Base-by-base conservation (phyloP, 176 grass and related monocot genomes). In the Olyra latifolia region DNA sequence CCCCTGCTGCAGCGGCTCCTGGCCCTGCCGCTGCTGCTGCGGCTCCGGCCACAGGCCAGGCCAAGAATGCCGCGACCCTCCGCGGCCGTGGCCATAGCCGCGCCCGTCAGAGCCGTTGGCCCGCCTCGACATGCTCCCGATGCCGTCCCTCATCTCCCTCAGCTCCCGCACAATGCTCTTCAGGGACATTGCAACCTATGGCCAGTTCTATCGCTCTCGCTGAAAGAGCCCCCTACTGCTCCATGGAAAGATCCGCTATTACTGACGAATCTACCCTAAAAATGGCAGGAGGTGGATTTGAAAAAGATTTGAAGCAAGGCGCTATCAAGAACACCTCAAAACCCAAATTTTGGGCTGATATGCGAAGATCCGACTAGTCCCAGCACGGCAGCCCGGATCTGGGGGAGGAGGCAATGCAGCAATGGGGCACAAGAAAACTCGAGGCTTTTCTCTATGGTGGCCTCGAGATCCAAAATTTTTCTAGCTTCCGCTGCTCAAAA, bases 61-160 rank as follows among this genome's bases (percentile, higher is more conserved):
- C 92, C 90, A 95, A 41, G 72, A 83, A 88, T 91, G 82, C 60
- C 83, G 84, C 69, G 83, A 77, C 23, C 78, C 83, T 0, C 84
- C 74, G 15, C 83, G 88, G 50, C 80, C 53, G 43, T 90, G 82
- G 39, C 85, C 66, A 23, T 92, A 82, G 45, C 86, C 62, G 68
- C 88, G 85, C 10, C 63, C 78, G 20, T 87, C 91, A 40, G 52
- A 62, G 54, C 71, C n/a, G 53, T 69, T 83, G 2, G 62, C 90
- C n/a, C 92, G 82, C 68, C 89, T 93, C 32, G 96, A 93, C 74
- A 85, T 95, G 93, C 83, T 95, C 59, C 92, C 96, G 30, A 91
- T 86, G 39, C 92, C 90, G 68, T 92, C 96, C 69, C 88, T 89
- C 92, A 93, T 95, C 84, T 98, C 95, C 90, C 89, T 99, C 19